Base-by-base conservation (phyloP, 352 stramenopile genomes). In the Phytophthora pluvialis region DNA sequence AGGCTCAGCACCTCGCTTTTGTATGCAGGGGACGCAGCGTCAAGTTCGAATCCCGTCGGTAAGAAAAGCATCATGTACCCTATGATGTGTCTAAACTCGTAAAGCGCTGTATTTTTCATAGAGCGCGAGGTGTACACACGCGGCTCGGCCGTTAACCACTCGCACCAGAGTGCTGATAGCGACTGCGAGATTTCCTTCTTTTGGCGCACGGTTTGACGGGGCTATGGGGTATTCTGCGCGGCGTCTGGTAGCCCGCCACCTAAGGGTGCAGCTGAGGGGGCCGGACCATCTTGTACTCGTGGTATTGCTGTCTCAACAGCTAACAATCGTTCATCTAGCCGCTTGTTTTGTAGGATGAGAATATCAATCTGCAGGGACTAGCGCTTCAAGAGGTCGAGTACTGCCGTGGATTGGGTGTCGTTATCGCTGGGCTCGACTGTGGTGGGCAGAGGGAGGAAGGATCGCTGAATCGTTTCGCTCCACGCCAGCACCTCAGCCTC, bases 31-130 rank as follows among this genome's bases (percentile, higher is more conserved):
- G 53, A 56, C 1, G 18, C 21, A 9, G n/a, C 29, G 16, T 60
- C 33, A 2, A 70, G 61, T 36, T 15, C 31, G 31, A 64, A 57
- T 1, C 46, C 40, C 9, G n/a, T 46, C 36, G 31, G 46, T 55
- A 70, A 52, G 47, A 59, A 59, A 18, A 64, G 28, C 61, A 70
- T 70, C 15, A 64, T 42, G 40, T 42, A 60, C 18, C 51, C 52
- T 25, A 32, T 18, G 1, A 25, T 28, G 31, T 70, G 39, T 51
- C 61, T 56, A 48, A 64, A 64, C 51, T 60, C 47, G 40, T 60
- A 64, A 8, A 64, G 53, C 16, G 36, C 28, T 54, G 21, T 52
- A 35, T 56, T 70, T 16, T 60, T 60, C 1, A 51, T 48, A 64
- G 53, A 51, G 39, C 15, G 29, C 10, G 45, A 58, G 2, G 7